phyloP scores from a whole-genome alignment of 1,139 yeast species.

The Geotrichum candidum region DNA sequence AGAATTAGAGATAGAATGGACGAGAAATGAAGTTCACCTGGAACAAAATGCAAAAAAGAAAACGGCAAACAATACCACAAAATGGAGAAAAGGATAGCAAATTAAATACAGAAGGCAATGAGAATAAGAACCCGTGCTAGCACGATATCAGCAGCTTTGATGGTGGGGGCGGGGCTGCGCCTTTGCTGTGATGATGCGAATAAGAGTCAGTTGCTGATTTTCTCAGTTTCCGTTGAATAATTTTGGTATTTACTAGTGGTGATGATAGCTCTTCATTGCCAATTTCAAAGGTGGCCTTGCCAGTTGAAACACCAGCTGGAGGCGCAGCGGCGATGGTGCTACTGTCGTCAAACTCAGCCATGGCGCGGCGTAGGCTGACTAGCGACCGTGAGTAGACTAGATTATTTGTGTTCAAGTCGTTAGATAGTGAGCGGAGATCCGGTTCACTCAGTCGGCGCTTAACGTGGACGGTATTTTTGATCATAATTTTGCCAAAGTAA shows the following conservation, averaged over 20 bases:
- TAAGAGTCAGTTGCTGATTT: neutral
- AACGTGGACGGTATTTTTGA: neutral
- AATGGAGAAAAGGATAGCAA: neutral
- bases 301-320: neutral
- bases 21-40: neutral
- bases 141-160: neutral
- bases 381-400: neutral
- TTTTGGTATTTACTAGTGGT: too few species aligned
- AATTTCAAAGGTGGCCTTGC: neutral
- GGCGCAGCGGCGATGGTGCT: neutral
- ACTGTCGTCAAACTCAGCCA: neutral
- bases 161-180: neutral
- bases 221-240: neutral
- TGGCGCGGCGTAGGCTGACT: neutral
- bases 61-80: neutral
- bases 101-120: neutral
- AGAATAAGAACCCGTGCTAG: neutral
- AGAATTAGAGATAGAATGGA: neutral
- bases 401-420: neutral
- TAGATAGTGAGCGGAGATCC: neutral
- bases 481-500: neutral
- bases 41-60: neutral
- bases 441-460: neutral
- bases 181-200: neutral
- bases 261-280: neutral